A percentile compares a stretch with the other conserved stretches of the same genome.
Evolutionary conservation across 2,329 filamentous ascomycete species (phyloP).

Genomic region (Penicillium sumatraense): DNA sequence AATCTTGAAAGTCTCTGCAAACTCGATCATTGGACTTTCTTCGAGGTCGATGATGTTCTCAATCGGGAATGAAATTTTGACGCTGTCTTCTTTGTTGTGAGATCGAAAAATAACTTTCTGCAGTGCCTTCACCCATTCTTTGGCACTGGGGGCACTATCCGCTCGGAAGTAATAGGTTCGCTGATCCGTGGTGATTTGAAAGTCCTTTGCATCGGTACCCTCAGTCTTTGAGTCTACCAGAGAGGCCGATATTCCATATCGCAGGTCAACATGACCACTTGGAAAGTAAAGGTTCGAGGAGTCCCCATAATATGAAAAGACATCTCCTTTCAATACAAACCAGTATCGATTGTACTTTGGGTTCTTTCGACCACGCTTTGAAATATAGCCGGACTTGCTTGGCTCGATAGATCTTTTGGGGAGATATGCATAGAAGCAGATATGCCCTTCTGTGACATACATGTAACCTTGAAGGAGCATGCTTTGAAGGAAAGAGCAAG

Average conservation of each 20-base stretch:
- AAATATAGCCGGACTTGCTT: conserved; percentile 84
- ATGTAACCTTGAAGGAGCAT: conserved; percentile 92
- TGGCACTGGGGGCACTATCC: conserved; percentile 84
- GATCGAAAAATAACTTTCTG: conserved; percentile 95
- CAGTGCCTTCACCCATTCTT: conserved; percentile 93
- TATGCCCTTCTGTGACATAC: conserved; percentile 90
- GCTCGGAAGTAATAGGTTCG: conserved; percentile 86
- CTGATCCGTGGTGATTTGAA: conserved; percentile 80
- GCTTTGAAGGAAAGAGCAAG: conserved; percentile 90
- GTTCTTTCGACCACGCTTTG: conserved; percentile 86
- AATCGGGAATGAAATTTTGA: conserved; percentile 92
- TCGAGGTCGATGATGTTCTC: conserved; percentile 91
- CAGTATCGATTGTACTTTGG: conserved; percentile 88
- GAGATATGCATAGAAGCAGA: conserved; percentile 97
- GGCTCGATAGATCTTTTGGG: conserved; percentile 82
- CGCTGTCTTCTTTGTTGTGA: conserved; percentile 94
- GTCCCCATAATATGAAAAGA: conserved; percentile 85
- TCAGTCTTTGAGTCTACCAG: conserved; percentile 71
- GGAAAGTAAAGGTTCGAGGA: conserved; percentile 89
- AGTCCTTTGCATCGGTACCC: conserved; percentile 72
- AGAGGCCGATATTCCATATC: conserved; percentile 87
- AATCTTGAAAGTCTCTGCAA: conserved; percentile 88
- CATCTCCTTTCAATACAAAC: conserved; percentile 91
- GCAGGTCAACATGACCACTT: conserved; percentile 85
- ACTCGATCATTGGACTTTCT: conserved; percentile 85